Base-by-base conservation (phyloP, 1,284 basidiomycete genomes). In the Trichosporon sp. region DNA sequence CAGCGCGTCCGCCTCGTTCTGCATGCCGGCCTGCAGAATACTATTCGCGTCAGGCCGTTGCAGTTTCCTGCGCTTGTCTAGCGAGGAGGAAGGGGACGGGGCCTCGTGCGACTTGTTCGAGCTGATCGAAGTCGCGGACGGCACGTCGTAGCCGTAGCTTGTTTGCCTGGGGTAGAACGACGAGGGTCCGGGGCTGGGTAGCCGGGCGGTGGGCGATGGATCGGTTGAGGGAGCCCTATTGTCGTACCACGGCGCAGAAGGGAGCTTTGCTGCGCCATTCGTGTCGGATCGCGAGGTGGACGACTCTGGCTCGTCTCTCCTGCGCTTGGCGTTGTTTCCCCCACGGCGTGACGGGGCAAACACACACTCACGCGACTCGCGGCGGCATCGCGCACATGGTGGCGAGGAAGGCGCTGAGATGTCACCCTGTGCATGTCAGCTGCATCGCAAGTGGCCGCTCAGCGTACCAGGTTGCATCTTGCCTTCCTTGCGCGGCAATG, bases 321-420 rank as follows among this genome's bases (percentile, higher is more conserved):
- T 48, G n/a, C 78, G 71, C 69, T 78, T 79, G 1, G 74, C 65
- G 67, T 81, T 81, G 72, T 82, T 81, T n/a, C 79, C 82, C 26
- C 79, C 83, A 2, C 83, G 74, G 8, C 78, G 76, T 2, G 79
- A 80, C 1, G 81, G 81, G 1, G 79, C 80, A 68, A 86, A 86
- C 26, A 85, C 78, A 69, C 85, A 86, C 68, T 85, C 81, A 7
- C 82, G 79, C 26, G 82, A 79, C 69, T 85, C 85, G 16, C 85
- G 78, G 14, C 80, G 80, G 70, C 85, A 86, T 14, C 85, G 75
- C 1, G 80, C 77, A 67, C 85, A 86, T 1, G 85, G 85, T 7
- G 84, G 84, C 31, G 79, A 76, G n/a, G 81, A 82, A 0, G 85
- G 85, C 4, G 80, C 78, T 67, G 85, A 82, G 65, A 85, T 84